Base-by-base conservation (phyloP, 805 yeast species). In the Candida peoriensis region DNA sequence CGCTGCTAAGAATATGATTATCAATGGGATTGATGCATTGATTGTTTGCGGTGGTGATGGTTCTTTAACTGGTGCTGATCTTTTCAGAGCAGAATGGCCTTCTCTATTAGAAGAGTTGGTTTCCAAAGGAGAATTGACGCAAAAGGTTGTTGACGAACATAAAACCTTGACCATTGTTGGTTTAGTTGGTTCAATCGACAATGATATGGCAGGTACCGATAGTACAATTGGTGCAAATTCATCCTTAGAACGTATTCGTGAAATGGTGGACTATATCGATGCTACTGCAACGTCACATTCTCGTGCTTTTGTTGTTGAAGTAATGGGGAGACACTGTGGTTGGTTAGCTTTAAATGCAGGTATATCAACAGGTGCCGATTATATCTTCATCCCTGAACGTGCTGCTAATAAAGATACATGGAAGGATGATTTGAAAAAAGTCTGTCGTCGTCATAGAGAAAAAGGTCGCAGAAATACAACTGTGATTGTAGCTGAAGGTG, bases 1-100 rank as follows among this genome's bases (percentile, higher is more conserved):
- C 36, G 96, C 88, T 16, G 93, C 95, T 40, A 77, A 78, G 54
- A 82, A 93, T 57, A 70, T 93, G 77, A 80, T 93, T 49, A 66
- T 69, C 11, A 76, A 79, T 52, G 97, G 97, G 42, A 89, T 93
- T 44, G 97, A 93, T 55, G 97, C 96, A 2, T 70, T 93, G 40
- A 79, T 93, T 42, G 97, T 93, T 12, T 86, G 96, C 65, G 98
- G 98, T 54, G 98, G 98, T 66, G 98, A 93, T 61, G 98, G 98
- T 33, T 89, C 97, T 1, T 70, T 93, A 43, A 93, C 98, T 1
- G 98, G 98, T 54, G 98, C 98, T 11, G 97, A 93, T 60, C 64
- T 83, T 46, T 88, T 93, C 70, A 77, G 98, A 58, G 60, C 76
- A 21, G 98, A 93, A 61, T 93, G 98, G 98, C 96, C 97, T 3